These are phyloP conservation scores for Clathrospora elynae DNA, from an alignment of 2,329 filamentous ascomycete species.

Conservation along the genomic window DNA sequence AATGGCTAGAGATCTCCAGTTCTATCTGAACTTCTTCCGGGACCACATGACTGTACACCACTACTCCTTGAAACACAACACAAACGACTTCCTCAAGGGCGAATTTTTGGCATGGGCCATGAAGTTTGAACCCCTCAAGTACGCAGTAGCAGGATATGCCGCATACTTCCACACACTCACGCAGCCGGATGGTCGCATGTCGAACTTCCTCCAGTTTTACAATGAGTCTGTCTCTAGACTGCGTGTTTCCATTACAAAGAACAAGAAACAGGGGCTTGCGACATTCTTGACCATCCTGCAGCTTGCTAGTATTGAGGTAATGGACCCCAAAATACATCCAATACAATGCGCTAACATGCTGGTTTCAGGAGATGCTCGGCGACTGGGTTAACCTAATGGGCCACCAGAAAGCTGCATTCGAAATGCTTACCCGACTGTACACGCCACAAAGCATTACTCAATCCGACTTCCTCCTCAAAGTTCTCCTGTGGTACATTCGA, in stretches of 20 bases:
- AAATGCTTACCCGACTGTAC: slow-evolving; percentile 78
- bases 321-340: slow-evolving; percentile 17
- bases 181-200: slow-evolving; percentile 72
- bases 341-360: slow-evolving; percentile 12
- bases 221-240: slow-evolving; percentile 83
- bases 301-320: slow-evolving; percentile 89
- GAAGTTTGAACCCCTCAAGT: slow-evolving; percentile 78
- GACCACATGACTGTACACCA: slow-evolving; percentile 80
- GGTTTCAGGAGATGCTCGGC: slow-evolving; percentile 80
- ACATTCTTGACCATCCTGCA: slow-evolving; percentile 88
- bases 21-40: slow-evolving; percentile 77
- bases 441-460: slow-evolving; percentile 75
- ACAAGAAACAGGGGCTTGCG: slow-evolving; percentile 71
- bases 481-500: slow-evolving; percentile 86
- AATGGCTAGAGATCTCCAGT: slow-evolving; percentile 71
- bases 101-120: slow-evolving; percentile 74
- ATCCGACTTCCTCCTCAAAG: slow-evolving; percentile 71
- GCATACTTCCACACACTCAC: slow-evolving; percentile 82
- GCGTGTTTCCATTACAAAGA: slow-evolving; percentile 70
- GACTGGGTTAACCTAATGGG: slow-evolving; percentile 94
- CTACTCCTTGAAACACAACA: slow-evolving; percentile 76
- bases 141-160: slow-evolving; percentile 85
- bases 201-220: slow-evolving; percentile 86
- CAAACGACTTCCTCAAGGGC: slow-evolving; percentile 72
- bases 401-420: slow-evolving; percentile 86